These are phyloP conservation scores for Trapa bicornis DNA, from an alignment of 345 rosid genomes.

Conservation along the genomic window DNA sequence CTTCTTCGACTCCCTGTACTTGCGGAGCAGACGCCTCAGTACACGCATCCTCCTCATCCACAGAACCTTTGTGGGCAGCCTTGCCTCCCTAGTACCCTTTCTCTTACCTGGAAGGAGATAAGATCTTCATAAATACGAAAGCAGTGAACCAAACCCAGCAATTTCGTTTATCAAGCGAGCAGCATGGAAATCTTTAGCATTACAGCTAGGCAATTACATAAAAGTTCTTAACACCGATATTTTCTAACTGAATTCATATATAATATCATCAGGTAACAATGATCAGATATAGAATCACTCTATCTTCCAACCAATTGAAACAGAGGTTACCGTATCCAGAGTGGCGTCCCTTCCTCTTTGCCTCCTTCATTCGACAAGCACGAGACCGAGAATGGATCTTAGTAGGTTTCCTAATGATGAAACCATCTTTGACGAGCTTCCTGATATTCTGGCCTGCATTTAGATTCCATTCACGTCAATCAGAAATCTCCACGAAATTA, in stretches of 20 bases:
- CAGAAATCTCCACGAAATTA: background rate
- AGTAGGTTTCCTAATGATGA: constrained; percentile 90
- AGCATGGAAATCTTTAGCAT: background rate
- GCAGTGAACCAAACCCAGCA: background rate
- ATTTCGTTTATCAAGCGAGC: background rate
- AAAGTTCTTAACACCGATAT: background rate
- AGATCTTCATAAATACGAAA: background rate
- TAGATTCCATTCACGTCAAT: background rate
- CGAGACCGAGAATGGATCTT: constrained; percentile 94
- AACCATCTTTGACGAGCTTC: constrained; percentile 94
- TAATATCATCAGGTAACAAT: background rate
- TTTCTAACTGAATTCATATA: background rate
- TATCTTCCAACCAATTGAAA: background rate
- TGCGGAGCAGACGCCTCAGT: constrained; percentile 74
- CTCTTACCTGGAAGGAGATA: constrained; percentile 54
- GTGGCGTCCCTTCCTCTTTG: constrained; percentile 93
- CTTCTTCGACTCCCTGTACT: constrained; percentile 83
- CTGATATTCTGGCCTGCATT: constrained; percentile 79
- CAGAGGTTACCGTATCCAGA: constrained; percentile 67
- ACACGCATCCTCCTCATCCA: constrained; percentile 99
- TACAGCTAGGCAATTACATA: no score
- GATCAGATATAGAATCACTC: background rate
- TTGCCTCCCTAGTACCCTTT: constrained; percentile 92
- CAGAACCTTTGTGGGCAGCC: constrained; percentile 81
- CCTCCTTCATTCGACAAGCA: constrained; percentile 73